phyloP scores from a whole-genome alignment of 2,329 filamentous ascomycete genomes.

The Lizonia empirigonia region DNA sequence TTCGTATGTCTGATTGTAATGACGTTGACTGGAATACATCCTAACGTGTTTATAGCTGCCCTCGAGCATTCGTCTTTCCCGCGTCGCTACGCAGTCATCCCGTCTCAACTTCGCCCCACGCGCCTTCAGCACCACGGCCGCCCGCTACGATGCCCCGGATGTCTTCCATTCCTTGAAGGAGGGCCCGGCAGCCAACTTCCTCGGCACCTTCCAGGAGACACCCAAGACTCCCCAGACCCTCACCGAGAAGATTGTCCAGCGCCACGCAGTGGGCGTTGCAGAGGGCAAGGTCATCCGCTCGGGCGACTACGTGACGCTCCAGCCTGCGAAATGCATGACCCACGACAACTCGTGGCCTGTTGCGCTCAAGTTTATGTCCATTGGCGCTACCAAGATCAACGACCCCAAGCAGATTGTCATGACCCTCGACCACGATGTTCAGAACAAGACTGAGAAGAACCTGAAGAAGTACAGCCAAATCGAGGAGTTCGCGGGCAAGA shows the following conservation, averaged over 20 bases:
- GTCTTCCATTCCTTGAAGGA: conserved; percentile 69
- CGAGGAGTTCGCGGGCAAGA: conserved; percentile 77
- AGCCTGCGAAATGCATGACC: conserved; percentile 77
- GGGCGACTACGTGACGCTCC: conserved; percentile 83
- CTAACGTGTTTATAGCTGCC: conserved; percentile 34
- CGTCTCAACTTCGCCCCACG: conserved; percentile 32
- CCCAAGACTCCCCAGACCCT: conserved; percentile 71
- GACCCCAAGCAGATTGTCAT: conserved; percentile 77
- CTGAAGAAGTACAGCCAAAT: conserved; percentile 83
- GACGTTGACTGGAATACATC: neutral
- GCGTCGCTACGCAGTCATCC: conserved; percentile 31
- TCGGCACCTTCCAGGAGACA: conserved; percentile 68
- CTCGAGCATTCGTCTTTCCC: conserved; percentile 33
- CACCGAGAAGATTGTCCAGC: conserved; percentile 91
- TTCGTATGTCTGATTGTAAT: conserved; percentile 29
- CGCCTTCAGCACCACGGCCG: conserved; percentile 33
- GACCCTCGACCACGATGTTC: conserved; percentile 86
- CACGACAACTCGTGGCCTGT: conserved; percentile 86
- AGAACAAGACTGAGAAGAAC: conserved; percentile 79
- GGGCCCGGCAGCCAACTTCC: conserved; percentile 66
- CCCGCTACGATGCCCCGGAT: conserved; percentile 35
- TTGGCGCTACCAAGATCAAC: conserved; percentile 76
- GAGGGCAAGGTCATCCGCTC: conserved; percentile 74
- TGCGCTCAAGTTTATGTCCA: conserved; percentile 79
- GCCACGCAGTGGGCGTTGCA: conserved; percentile 75